Conservation (phyloP, 768 basidiomycete species). For the Pleurotus tuoliensis region DNA sequence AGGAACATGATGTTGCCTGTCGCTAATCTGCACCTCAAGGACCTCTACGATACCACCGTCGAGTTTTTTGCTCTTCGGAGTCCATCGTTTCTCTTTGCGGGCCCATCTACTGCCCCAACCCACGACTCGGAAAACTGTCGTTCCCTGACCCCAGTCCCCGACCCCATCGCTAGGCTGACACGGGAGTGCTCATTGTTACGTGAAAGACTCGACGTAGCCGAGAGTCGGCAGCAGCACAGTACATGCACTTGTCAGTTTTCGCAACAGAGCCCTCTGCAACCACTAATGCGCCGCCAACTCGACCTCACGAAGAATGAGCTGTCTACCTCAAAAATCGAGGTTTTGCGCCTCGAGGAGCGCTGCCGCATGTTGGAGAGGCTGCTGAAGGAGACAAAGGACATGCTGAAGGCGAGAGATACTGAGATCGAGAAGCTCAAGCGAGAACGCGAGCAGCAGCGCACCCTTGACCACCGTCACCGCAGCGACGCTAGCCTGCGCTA, state of each 20-base stretch:
- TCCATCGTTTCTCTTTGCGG: slow-evolving; percentile 27
- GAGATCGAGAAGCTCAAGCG: slow-evolving; percentile 55
- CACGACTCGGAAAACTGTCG: slow-evolving; percentile 20
- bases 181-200: slow-evolving; percentile 42
- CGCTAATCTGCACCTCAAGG: slow-evolving; percentile 41
- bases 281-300: slow-evolving; percentile 52
- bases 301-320: slow-evolving; percentile 55
- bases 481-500: slow-evolving; percentile 13
- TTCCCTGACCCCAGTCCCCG: slow-evolving; percentile 33
- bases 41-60: slow-evolving; percentile 51
- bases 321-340: slow-evolving; percentile 48
- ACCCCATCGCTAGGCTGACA: slow-evolving; percentile 34
- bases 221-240: slow-evolving; percentile 20
- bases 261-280: slow-evolving; percentile 33
- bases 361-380: slow-evolving; percentile 60
- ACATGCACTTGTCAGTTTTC: slow-evolving; percentile 35
- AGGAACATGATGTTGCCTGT: slow-evolving; percentile 38
- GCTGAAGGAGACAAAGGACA: slow-evolving; percentile 60
- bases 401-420: slow-evolving; percentile 51
- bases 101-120: slow-evolving; percentile 22
- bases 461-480: slow-evolving; percentile 26
- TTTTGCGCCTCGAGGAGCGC: slow-evolving; percentile 55
- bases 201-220: slow-evolving; percentile 42
- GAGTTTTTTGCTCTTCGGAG: slow-evolving; percentile 53
- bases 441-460: slow-evolving; percentile 31